Evolutionary conservation across 148 eudicot genomes (phyloP), one percentile per base, ranked within the genome.

Genomic region (Agrostemma githago): DNA sequence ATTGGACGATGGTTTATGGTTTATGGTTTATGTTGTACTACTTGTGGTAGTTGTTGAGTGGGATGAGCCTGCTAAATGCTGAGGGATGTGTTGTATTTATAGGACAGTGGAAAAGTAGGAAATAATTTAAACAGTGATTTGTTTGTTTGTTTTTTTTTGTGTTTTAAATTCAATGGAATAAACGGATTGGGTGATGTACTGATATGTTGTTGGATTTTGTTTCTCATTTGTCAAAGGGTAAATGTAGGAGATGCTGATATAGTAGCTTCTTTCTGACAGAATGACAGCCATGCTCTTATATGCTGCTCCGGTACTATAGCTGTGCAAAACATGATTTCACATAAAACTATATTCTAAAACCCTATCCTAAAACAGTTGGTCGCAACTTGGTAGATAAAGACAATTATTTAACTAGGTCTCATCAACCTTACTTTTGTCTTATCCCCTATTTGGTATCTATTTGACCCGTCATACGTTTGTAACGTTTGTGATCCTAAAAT

Each of bases 1-100:
- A 48, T 69, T 19, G 19, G 6, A 39, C 61, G 48, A 10, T 61
- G 34, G 20, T 70, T 42, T 77, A 61, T 8, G 62, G 59, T 70
- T 70, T 70, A 38, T 1, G 20, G 4, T 41, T 43, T 62, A 3
- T 53, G 76, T 56, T 64, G 56, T 56, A 26, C 65, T 78, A 26
- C 65, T 78, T 62, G 20, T 8, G 4, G 43, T 48, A 10, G 46
- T 70, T 21, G 46, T 62, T 48, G 41, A 12, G 46, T 9, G 53
- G 54, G 64, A 26, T 48, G 53, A 51, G 56, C 34, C 34, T 26
- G 56, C 56, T 51, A 4, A 12, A 26, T 26, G 34, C 34, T 14
- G 5, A 60, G 56, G 57, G 17, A 70, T 9, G 61, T 44, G 15
- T 68, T 58, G 77, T 78, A 78, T 78, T 73, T 73, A 78, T 78